Conservation (phyloP, 1,139 yeast species). For the Suzukiozyma palmioleophila region DNA sequence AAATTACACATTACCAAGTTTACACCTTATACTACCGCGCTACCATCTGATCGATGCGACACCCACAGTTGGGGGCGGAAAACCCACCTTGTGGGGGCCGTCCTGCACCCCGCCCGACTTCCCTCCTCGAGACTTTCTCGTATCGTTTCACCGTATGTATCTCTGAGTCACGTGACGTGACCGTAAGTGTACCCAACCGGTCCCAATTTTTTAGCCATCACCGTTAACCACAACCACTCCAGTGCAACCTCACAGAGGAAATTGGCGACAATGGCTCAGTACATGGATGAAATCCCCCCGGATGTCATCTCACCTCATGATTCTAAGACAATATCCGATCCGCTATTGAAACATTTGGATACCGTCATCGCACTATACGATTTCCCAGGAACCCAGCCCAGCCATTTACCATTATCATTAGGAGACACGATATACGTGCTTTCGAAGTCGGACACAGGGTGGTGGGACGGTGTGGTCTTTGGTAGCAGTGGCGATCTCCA, state of each 20-base stretch:
- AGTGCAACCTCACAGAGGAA: not conserved
- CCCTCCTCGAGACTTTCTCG: too few species aligned
- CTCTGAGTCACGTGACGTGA: not conserved
- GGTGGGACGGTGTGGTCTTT: conserved; percentile 74
- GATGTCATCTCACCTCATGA: conserved; percentile 33
- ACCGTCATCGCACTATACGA: conserved; percentile 52
- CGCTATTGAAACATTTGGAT: conserved; percentile 37
- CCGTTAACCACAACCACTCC: not conserved
- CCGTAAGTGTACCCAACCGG: not conserved
- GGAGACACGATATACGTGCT: conserved; percentile 53
- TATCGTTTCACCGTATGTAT: not conserved
- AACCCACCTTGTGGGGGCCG: too few species aligned
- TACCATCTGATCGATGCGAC: too few species aligned
- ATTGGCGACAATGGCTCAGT: conserved; percentile 5
- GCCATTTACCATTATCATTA: conserved; percentile 41
- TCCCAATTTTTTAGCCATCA: too few species aligned
- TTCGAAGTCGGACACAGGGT: conserved; percentile 51
- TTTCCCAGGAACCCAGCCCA: conserved; percentile 44
- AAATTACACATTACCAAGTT: too few species aligned
- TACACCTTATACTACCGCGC: too few species aligned
- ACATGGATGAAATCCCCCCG: conserved; percentile 37
- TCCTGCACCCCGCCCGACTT: too few species aligned
- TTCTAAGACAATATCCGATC: conserved; percentile 14
- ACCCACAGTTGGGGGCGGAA: too few species aligned
- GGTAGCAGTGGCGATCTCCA: conserved; percentile 36